These are phyloP conservation scores for Nemania sp. DNA, from an alignment of 2,329 filamentous ascomycete genomes.

Conservation along the genomic window DNA sequence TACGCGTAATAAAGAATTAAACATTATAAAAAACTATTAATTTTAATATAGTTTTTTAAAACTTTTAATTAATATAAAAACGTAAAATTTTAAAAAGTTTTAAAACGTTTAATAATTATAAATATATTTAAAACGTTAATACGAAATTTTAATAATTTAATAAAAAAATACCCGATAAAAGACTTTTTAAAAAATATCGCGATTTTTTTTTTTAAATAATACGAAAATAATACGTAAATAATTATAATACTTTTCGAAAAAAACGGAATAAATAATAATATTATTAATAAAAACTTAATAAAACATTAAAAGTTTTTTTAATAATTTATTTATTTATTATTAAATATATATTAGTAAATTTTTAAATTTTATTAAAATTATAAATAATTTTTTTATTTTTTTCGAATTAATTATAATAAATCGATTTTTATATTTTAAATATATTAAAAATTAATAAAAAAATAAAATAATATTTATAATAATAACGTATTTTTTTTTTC, in stretches of 20 bases:
- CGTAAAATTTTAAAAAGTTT: no score
- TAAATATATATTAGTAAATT: background rate
- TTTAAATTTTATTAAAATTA: background rate
- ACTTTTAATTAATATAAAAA: no score
- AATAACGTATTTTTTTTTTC: background rate
- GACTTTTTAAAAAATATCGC: background rate
- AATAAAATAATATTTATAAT: background rate
- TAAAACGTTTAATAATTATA: no score
- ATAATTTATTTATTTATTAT: no score
- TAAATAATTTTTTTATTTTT: background rate
- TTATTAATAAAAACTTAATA: no score
- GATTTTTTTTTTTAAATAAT: background rate
- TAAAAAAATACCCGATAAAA: background rate
- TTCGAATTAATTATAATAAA: background rate
- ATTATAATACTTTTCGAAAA: no score
- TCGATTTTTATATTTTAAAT: background rate
- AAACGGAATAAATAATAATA: no score
- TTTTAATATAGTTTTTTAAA: no score
- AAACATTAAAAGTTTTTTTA: no score
- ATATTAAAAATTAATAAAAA: constrained; percentile 3
- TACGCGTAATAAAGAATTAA: no score
- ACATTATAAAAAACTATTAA: no score
- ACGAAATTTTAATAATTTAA: background rate
- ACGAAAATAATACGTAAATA: background rate
- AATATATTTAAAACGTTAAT: background rate